Evolutionary conservation across 495 filamentous ascomycete species (phyloP).

Genomic region (Xylaria grammica): DNA sequence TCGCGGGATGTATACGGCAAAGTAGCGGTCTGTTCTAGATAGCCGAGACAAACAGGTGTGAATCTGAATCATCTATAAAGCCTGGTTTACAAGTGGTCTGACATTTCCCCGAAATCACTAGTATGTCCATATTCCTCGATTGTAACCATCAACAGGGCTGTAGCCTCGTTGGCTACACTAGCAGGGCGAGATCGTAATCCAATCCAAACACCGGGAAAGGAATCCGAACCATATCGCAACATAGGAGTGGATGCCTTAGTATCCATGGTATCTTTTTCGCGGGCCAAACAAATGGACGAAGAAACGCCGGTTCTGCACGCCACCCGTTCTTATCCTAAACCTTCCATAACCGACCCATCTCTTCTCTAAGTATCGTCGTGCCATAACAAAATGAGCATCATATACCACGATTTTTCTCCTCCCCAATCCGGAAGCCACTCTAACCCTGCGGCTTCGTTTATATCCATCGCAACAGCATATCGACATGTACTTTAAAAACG

Average conservation of each 20-base stretch:
- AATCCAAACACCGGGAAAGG: not conserved
- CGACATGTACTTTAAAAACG: not conserved
- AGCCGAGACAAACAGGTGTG: too few relatives aligned
- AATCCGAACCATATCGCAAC: not conserved
- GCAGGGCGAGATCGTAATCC: too few relatives aligned
- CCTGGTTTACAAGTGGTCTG: too few relatives aligned
- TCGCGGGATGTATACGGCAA: too few relatives aligned
- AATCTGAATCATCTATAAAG: not conserved
- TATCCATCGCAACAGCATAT: slow-evolving; percentile 11
- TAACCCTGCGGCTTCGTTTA: not conserved
- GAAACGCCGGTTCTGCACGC: slow-evolving; percentile 2
- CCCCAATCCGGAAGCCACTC: not conserved
- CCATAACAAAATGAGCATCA: too few relatives aligned
- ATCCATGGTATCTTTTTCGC: slow-evolving; percentile 11
- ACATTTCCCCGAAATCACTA: not conserved
- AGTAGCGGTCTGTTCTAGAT: too few relatives aligned
- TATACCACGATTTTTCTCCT: not conserved
- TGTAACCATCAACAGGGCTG: too few relatives aligned
- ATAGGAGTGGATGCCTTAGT: slow-evolving; percentile 5
- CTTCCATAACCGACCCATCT: not conserved
- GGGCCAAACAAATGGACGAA: slow-evolving; percentile 1
- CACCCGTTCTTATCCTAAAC: not conserved
- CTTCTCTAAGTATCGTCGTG: too few relatives aligned
- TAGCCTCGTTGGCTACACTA: too few relatives aligned
- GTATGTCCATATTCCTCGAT: not conserved